Percentiles rank a stretch among this genome's conserved stretches.
phyloP scores from a whole-genome alignment of 1,284 basidiomycete genomes.

The Athelia sp. region DNA sequence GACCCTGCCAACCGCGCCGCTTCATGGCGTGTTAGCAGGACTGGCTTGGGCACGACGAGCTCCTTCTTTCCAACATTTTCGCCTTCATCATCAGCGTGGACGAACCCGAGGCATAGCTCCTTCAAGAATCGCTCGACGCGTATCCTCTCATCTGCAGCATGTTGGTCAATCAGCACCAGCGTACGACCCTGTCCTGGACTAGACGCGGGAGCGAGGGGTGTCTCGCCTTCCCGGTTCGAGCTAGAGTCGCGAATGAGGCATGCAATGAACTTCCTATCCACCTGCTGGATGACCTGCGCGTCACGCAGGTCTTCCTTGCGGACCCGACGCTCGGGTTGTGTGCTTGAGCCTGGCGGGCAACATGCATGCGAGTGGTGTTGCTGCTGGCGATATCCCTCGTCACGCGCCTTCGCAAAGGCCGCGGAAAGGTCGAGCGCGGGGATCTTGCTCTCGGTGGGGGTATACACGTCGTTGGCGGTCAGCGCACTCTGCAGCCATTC shows the following conservation, averaged over 20 bases:
- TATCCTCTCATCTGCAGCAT: conserved; percentile 91
- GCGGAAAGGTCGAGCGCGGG: conserved; percentile 30
- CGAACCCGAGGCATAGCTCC: conserved; percentile 64
- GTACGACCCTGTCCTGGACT: conserved; percentile 16
- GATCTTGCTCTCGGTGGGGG: conserved; percentile 39
- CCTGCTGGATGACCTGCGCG: conserved; percentile 70
- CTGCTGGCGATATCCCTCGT: conserved; percentile 4
- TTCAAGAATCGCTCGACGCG: conserved; percentile 81
- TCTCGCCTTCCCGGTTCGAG: conserved; percentile 10
- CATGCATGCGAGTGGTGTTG: conserved; percentile 10
- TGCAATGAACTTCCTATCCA: conserved; percentile 87
- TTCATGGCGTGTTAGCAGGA: conserved; percentile 66
- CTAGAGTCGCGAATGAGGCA: conserved; percentile 48
- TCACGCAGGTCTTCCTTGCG: conserved; percentile 44
- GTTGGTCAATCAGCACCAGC: conserved; percentile 89
- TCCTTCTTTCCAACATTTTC: conserved; percentile 29
- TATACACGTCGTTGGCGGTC: conserved; percentile 47
- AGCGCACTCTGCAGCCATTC: conserved; percentile 50
- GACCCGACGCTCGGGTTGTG: conserved; percentile 31
- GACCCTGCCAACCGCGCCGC: conserved; percentile 40
- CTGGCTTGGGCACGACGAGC: conserved; percentile 45
- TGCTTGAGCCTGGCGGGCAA: conserved; percentile 10
- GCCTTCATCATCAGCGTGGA: conserved; percentile 23
- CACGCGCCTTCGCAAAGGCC: conserved; percentile 6
- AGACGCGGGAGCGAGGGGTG: conserved; percentile 7